These are phyloP conservation scores for Musa itinerans DNA, from an alignment of 176 grass and related monocot species.

Conservation along the genomic window DNA sequence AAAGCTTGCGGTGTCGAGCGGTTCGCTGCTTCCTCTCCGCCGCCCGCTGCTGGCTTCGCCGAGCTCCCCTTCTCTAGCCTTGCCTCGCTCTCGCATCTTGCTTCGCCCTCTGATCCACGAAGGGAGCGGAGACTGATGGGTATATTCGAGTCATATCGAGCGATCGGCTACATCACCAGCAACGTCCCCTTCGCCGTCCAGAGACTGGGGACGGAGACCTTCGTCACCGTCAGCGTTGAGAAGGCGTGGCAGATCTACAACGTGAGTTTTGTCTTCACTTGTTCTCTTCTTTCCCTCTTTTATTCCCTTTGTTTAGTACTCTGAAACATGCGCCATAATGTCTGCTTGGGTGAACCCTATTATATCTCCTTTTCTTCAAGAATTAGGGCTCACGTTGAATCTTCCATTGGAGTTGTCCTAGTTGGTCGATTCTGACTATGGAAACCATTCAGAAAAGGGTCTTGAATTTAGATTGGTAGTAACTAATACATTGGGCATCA, in stretches of 20 bases:
- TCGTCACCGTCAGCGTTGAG: constrained; percentile 80
- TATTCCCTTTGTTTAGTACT: not conserved
- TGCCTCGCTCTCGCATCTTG: not conserved
- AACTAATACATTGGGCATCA: not conserved
- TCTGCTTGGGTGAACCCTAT: not conserved
- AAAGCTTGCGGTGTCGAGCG: too few relatives aligned
- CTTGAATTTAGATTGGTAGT: not conserved
- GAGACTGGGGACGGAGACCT: constrained; percentile 84
- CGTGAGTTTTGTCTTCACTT: constrained; percentile 30
- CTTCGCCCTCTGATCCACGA: not conserved
- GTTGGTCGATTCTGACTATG: too few relatives aligned
- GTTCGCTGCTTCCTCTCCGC: not conserved
- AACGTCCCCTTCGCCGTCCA: constrained; percentile 81
- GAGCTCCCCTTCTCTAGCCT: too few relatives aligned
- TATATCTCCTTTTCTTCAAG: not conserved
- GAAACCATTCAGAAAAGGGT: too few relatives aligned
- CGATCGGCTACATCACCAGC: constrained; percentile 83
- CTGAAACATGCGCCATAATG: not conserved
- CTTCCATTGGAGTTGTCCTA: not conserved
- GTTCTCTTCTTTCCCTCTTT: not conserved
- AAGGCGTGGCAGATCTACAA: constrained; percentile 92
- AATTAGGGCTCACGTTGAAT: not conserved
- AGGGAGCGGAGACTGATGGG: constrained; percentile 34
- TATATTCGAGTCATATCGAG: constrained; percentile 92
- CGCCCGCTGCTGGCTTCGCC: not conserved